phyloP scores from a whole-genome alignment of 208 protist genomes.

The Novymonas esmeraldas region DNA sequence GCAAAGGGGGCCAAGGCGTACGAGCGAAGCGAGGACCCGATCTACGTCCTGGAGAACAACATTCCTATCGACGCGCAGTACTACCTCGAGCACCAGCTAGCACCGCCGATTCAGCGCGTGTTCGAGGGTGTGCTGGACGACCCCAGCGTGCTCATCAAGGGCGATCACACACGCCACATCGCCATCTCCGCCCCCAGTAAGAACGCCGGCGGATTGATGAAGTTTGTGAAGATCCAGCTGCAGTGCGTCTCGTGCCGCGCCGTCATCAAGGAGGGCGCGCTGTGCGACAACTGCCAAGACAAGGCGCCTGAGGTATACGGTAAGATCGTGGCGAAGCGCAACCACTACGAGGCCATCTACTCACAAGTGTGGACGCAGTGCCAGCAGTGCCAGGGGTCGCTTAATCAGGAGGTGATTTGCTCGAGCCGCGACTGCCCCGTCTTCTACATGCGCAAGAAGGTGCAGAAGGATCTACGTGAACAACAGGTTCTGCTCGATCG shows the following conservation, averaged over 20 bases:
- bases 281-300: conserved; percentile 93
- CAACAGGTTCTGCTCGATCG: conserved; percentile 93
- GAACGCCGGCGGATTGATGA: conserved; percentile 95
- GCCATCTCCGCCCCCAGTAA: conserved; percentile 93
- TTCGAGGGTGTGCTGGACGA: conserved; percentile 98
- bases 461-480: conserved; percentile 98
- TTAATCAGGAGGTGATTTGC: conserved; percentile 98
- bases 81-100: conserved; percentile 91
- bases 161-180: conserved; percentile 98
- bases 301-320: conserved; percentile 95
- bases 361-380: conserved; percentile 99
- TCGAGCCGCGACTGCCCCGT: conserved; percentile 98
- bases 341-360: conserved; percentile 96
- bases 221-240: conserved; percentile 95
- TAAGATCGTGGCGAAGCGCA: conserved; percentile 88
- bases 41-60: conserved; percentile 95
- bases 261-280: conserved; percentile 77
- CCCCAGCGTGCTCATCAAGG: conserved; percentile 86
- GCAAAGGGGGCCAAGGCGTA: conserved; percentile 94
- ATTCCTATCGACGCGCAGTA: conserved; percentile 90
- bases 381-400: conserved; percentile 98
- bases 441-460: conserved; percentile 99
- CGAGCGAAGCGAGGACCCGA: conserved; percentile 99
- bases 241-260: conserved; percentile 97
- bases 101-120: conserved; percentile 78